Conservation (phyloP, 2,329 filamentous ascomycete species). For the Verticillium tricorpus region DNA sequence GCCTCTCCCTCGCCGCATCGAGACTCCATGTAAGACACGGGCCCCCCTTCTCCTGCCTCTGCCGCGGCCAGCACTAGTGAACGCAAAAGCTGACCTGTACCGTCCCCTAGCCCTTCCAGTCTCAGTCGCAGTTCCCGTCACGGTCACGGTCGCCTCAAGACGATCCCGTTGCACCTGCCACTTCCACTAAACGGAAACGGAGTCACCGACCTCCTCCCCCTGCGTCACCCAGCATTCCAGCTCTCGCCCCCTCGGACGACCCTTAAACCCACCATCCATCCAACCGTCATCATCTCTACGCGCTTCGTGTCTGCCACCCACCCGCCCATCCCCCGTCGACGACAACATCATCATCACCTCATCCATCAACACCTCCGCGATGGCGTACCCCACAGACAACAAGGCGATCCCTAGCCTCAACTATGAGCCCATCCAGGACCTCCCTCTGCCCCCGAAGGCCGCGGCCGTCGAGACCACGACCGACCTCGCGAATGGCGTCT, state of each 20-base stretch:
- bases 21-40: not conserved
- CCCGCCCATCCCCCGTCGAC: not conserved
- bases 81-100: not conserved
- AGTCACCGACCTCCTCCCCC: not conserved
- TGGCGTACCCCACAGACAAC: not conserved
- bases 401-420: not conserved
- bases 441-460: not conserved
- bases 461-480: not conserved
- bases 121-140: not conserved
- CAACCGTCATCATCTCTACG: not conserved
- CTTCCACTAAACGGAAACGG: not conserved
- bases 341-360: not conserved
- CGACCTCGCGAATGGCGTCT: not conserved
- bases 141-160: not conserved
- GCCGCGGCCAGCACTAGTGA: not conserved
- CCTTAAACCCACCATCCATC: not conserved
- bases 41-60: not conserved
- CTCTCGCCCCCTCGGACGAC: not conserved
- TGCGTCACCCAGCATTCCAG: not conserved
- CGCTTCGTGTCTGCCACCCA: not conserved
- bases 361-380: not conserved
- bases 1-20: not conserved
- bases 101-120: not conserved
- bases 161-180: not conserved
- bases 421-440: not conserved